A percentile compares a stretch with the other conserved stretches of the same genome.
phyloP scores from a whole-genome alignment of 306 rosid genomes.

The Arachis hypogaea region DNA sequence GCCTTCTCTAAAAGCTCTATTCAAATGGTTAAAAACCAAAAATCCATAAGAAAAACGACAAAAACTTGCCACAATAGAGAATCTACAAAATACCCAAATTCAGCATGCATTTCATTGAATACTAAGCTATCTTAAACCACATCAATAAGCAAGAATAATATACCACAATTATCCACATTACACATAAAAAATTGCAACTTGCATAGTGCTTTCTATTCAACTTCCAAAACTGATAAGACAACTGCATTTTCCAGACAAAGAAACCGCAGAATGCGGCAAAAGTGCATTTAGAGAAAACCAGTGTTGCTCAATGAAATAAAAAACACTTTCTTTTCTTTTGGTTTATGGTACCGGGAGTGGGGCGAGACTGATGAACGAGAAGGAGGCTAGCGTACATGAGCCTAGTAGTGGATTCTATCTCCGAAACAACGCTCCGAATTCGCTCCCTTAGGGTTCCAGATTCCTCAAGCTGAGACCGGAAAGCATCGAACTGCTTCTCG shows the following conservation, averaged over 20 bases:
- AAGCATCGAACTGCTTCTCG: conserved; percentile 76
- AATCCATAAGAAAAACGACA: background rate
- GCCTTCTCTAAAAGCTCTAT: conserved; percentile 84
- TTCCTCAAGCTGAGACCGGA: conserved; percentile 70
- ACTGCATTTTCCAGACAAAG: background rate
- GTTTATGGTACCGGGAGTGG: conserved; percentile 64
- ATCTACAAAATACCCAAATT: background rate
- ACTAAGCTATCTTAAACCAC: background rate
- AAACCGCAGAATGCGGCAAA: background rate
- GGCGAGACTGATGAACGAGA: conserved; percentile 86
- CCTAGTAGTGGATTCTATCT: conserved; percentile 80
- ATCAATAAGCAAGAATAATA: conserved; percentile 10
- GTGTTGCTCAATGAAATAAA: conserved; percentile 11
- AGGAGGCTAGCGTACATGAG: conserved; percentile 74
- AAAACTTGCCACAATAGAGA: background rate
- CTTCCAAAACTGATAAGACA: background rate
- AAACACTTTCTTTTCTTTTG: background rate
- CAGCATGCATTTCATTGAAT: background rate
- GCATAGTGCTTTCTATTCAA: background rate
- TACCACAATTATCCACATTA: background rate
- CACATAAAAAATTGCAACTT: background rate
- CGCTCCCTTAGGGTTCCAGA: conserved; percentile 77
- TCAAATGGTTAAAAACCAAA: background rate
- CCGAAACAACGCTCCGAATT: conserved; percentile 72
- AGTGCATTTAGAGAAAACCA: background rate